A percentile compares a stretch with the other conserved stretches of the same genome.
These are phyloP conservation scores for Annona squamosa DNA, from an alignment of 164 flowering plant genomes.

Conservation along the genomic window DNA sequence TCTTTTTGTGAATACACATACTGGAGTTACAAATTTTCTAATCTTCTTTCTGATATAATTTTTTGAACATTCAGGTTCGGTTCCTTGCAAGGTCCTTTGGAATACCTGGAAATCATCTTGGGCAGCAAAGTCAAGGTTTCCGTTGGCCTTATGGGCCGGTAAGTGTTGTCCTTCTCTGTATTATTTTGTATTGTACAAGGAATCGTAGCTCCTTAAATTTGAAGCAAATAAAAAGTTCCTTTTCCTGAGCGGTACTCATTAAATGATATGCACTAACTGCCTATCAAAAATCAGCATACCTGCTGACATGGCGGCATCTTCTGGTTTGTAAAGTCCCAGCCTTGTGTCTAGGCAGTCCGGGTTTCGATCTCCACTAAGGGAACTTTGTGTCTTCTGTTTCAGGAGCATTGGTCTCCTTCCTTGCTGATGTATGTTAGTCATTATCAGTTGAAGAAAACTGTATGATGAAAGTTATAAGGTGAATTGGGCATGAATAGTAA, in stretches of 20 bases:
- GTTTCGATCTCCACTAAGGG: too few species aligned
- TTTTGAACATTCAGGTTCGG: slow-evolving; percentile 55
- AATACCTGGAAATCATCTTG: slow-evolving; percentile 98
- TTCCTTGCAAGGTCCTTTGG: slow-evolving; percentile 93
- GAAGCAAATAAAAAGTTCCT: not conserved
- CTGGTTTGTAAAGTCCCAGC: too few species aligned
- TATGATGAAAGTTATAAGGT: too few species aligned
- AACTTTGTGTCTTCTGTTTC: too few species aligned
- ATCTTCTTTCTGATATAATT: not conserved
- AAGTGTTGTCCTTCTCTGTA: slow-evolving; percentile 22
- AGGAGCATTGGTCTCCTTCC: too few species aligned
- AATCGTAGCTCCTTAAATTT: not conserved
- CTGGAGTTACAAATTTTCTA: not conserved
- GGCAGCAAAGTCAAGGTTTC: slow-evolving; percentile 96
- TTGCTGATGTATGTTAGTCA: too few species aligned
- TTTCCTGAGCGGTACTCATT: not conserved
- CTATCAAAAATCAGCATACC: too few species aligned
- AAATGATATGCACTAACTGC: too few species aligned
- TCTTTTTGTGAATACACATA: not conserved
- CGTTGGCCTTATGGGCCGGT: slow-evolving; percentile 99
- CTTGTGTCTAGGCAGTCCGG: too few species aligned
- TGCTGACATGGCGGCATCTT: too few species aligned
- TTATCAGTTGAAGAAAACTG: too few species aligned
- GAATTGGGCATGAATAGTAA: too few species aligned
- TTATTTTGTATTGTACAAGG: not conserved